Evolutionary conservation across 305 asterid species (phyloP).

Genomic region (Fraxinus nigra): DNA sequence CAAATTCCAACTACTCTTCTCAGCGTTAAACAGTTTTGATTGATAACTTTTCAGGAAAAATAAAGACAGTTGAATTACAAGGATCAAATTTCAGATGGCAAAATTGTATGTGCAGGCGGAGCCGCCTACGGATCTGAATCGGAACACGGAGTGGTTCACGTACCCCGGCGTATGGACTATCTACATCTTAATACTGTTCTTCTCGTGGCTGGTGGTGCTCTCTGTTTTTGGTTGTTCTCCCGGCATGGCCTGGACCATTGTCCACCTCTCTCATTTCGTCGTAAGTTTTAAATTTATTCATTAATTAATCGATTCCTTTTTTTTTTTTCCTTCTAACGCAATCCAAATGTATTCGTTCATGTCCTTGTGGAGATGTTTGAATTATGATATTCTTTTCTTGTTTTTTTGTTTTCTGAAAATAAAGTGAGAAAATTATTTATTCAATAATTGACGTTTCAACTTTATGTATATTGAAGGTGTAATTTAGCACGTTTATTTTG

Average conservation of each 20-base stretch:
- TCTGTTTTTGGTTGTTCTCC: not conserved
- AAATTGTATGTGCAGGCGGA: not conserved
- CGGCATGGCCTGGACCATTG: not conserved
- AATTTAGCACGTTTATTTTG: not conserved
- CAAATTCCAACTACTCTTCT: not conserved
- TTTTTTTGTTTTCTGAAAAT: not conserved
- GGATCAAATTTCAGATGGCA: not conserved
- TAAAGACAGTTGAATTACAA: not conserved
- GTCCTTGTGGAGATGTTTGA: not conserved
- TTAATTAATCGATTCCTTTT: not conserved
- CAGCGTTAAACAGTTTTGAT: not conserved
- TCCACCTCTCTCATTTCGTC: not conserved
- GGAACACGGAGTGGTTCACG: conserved; percentile 1
- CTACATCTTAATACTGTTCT: not conserved
- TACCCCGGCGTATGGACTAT: not conserved
- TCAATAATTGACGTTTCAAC: not conserved
- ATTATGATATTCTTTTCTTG: not conserved
- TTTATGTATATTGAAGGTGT: not conserved
- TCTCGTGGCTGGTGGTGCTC: not conserved
- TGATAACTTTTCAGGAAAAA: not conserved
- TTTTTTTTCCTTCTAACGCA: not conserved
- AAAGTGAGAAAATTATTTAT: not conserved
- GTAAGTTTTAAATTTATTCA: not conserved
- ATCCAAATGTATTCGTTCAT: not conserved
- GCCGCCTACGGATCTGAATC: not conserved